Base-by-base conservation (phyloP, 148 eudicot genomes). In the Camellia lanceoleosa region DNA sequence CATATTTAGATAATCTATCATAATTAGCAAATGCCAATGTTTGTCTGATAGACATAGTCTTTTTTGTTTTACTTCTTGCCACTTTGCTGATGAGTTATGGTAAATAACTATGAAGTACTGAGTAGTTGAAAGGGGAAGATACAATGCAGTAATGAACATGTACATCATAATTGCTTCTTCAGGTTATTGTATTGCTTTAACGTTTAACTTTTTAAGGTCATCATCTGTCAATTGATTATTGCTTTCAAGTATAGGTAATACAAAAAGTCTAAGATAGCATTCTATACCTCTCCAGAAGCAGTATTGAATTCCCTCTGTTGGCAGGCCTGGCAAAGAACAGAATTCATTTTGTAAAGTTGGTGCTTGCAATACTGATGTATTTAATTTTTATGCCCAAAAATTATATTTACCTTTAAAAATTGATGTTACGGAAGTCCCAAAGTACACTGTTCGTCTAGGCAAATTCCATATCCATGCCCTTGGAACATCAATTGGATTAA, bases 231-330 rank as follows among this genome's bases (percentile, higher is more conserved):
- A 58, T n/a, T 67, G 70, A 42, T 54, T 15, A 20, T 38, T 74
- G 43, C 42, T 49, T 41, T 74, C 46, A 7, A 41, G 3, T 11
- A 47, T 79, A 54, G 52, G 23, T 51, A 7, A 59, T 56, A 43
- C 1, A 12, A 51, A 47, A 55, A 58, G 38, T 7, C 5, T 52
- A 5, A 15, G 55, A 41, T 46, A 61, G 51, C 41, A 58, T 69
- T 70, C 42, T 82, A 52, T 90, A 90, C 93, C 93, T 90, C 83
- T 90, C 93, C 93, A 90, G 75, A 90, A 90, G 86, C 91, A 85
- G 71, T 84, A 77, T 44, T 90, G 91, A 81, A 90, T 90, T 43
- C 85, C 84, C 71, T 85, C 87, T 16, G 87, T 87, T 63, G 91
- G 73, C 75, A 87, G 83, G 64, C 93, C 93, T 90, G 83, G 73